Evolutionary conservation across 768 basidiomycete species (phyloP), one percentile per base, ranked within the genome.

Genomic region (Austroboletus festivus): DNA sequence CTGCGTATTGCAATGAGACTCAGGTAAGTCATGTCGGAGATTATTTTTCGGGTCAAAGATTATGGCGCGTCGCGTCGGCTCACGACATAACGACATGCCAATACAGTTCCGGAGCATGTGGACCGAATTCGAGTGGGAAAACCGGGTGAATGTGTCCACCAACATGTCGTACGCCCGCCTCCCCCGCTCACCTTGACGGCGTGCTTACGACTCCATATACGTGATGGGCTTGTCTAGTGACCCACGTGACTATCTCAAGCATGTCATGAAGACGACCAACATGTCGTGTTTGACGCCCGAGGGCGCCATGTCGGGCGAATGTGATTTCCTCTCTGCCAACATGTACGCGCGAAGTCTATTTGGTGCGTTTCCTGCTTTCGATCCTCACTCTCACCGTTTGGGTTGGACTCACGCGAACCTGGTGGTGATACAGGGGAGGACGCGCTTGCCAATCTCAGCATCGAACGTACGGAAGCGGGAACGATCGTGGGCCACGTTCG

Each of bases 61-160:
- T 11, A n/a, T 5, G n/a, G 5, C 12, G 12, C 38, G 20, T 18
- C n/a, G n/a, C n/a, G n/a, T n/a, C n/a, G n/a, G n/a, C 38, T 56
- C 34, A 62, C 39, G n/a, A 40, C 21, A 24, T 44, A 42, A 12
- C 20, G 35, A 24, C 26, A 13, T 4, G 9, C 10, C 31, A 13
- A 7, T 11, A 23, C 33, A 94, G 88, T 95, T 95, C 82, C 82
- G 95, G 26, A 90, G 82, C 67, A 95, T 95, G 93, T 96, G 95
- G 95, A 99, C 94, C 22, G 96, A 98, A 68, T 99, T 99, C 61
- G 95, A 99, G 68, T 99, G 95, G 95, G 95, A 99, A 78, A 99
- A 99, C 72, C 81, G 94, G 59, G 95, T 98, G 47, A 97, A 97
- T 62, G 90, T 97, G 46, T 85, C 84, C 55, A 89, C 85, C 39